A percentile compares a stretch with the other conserved stretches of the same genome.
Evolutionary conservation across 371 early-diverging fungal species (phyloP).

Genomic region (Mucor indicus): DNA sequence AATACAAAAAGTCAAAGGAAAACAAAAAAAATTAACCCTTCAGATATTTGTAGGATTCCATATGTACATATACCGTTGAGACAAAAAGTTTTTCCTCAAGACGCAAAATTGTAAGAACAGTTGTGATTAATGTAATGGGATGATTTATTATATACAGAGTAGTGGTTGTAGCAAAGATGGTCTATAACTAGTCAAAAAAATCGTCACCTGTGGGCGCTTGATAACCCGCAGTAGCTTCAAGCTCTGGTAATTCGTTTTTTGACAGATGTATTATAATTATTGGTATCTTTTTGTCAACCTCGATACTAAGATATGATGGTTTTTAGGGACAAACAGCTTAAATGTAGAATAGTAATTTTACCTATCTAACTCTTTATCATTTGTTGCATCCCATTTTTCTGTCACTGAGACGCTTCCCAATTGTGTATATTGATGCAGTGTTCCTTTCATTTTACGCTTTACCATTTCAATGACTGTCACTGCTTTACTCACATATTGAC

Average conservation of each 20-base stretch:
- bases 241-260: constrained; percentile 25
- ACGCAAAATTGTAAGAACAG: too few relatives aligned
- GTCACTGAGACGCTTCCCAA: constrained; percentile 49
- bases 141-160: constrained; percentile 1
- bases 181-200: constrained; percentile 13
- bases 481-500: constrained; percentile 56
- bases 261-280: constrained; percentile 43
- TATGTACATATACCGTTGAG: too few relatives aligned
- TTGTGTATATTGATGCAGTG: constrained; percentile 61
- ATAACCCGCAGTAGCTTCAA: constrained; percentile 34
- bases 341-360: too few relatives aligned
- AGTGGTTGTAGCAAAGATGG: too few relatives aligned
- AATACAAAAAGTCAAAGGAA: too few relatives aligned
- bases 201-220: constrained; percentile 41
- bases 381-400: constrained; percentile 55
- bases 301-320: constrained; percentile 22
- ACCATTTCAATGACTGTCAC: constrained; percentile 67
- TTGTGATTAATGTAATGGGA: too few relatives aligned
- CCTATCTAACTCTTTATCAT: constrained; percentile 39
- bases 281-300: constrained; percentile 37
- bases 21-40: too few relatives aligned
- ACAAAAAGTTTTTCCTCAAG: too few relatives aligned
- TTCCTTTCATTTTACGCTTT: constrained; percentile 56
- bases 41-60: too few relatives aligned
- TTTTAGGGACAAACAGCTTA: too few relatives aligned